Base-by-base conservation (phyloP, 164 flowering plant genomes). In the Aristolochia contorta region DNA sequence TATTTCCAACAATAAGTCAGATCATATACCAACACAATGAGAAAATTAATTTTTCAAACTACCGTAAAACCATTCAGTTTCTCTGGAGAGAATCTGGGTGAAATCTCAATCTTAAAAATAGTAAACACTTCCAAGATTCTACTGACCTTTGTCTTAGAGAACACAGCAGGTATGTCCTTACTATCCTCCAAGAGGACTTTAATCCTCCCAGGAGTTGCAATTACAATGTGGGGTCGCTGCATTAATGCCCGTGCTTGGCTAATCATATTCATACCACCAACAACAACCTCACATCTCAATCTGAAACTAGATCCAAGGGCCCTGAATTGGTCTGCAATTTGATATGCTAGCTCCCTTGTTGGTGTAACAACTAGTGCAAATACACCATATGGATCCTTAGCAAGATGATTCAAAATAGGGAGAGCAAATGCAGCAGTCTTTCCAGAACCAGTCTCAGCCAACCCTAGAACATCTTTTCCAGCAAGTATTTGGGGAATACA, bases 381-480 rank as follows among this genome's bases (percentile, higher is more conserved):
- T 6, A 93, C 89, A 6, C 99, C 99, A 33, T 69, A 90, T 0
- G 92, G 97, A 27, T 80, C 67, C 60, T 82, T 82, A 0, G 91
- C 76, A 6, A 93, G 77, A 2, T 79, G 76, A 19, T 86, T 78
- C 24, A 93, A 75, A 13, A 93, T 85, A 0, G 99, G 99, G n/a
- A 93, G 73, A 0, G 97, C 96, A 45, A 93, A 93, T 3, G 97
- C 96, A 0, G 99, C 95, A 1, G 96, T 93, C 55, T 93, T 90
- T 3, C 97, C 99, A 48, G 93, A 84, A 5, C 99, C 97, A 2
- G 99, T 93, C 72, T 93, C 82, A 1, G 97, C 97, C 1, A 90
- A 57, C 0, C 97, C 97, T 4, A 90, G 70, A 9, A 93, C 95
- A 48, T 93, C 95, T 2, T 78, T 64, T 10, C 96, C 95, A 0